Percentiles rank a stretch among this genome's conserved stretches.
Conservation (phyloP, 2,329 filamentous ascomycete genomes). For the Neopestalotiopsis clavispora region DNA sequence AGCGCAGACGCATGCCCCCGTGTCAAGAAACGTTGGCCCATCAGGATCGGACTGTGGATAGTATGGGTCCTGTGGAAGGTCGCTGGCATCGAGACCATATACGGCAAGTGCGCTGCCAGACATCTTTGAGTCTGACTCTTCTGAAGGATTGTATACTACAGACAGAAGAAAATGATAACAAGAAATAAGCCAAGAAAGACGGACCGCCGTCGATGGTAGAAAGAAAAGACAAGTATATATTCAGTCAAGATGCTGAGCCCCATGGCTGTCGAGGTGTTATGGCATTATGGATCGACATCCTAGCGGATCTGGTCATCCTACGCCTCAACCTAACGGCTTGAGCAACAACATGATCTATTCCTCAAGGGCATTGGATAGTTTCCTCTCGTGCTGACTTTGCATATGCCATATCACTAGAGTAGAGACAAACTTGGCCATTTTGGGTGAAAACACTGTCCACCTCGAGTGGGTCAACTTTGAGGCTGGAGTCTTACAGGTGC, state of each 20-base stretch:
- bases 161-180: not conserved
- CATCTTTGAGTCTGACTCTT: not conserved
- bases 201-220: not conserved
- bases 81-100: not conserved
- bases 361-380: not conserved
- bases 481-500: not conserved
- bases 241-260: not conserved
- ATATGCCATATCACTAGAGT: not conserved
- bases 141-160: not conserved
- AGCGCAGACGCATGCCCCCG: constrained; percentile 41
- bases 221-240: not conserved
- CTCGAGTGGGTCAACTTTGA: not conserved
- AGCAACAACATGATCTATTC: not conserved
- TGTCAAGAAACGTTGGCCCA: constrained; percentile 44
- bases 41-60: constrained; percentile 30
- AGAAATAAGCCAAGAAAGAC: not conserved
- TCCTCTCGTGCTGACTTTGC: not conserved
- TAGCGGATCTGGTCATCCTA: not conserved
- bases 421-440: not conserved
- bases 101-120: not conserved
- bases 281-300: not conserved
- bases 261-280: not conserved
- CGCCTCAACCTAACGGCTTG: not conserved
- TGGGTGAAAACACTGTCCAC: not conserved
- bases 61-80: constrained; percentile 39